Evolutionary conservation across 2,329 filamentous ascomycete species (phyloP), one percentile per base, ranked within the genome.

Genomic region (Penicillium vulpinum): DNA sequence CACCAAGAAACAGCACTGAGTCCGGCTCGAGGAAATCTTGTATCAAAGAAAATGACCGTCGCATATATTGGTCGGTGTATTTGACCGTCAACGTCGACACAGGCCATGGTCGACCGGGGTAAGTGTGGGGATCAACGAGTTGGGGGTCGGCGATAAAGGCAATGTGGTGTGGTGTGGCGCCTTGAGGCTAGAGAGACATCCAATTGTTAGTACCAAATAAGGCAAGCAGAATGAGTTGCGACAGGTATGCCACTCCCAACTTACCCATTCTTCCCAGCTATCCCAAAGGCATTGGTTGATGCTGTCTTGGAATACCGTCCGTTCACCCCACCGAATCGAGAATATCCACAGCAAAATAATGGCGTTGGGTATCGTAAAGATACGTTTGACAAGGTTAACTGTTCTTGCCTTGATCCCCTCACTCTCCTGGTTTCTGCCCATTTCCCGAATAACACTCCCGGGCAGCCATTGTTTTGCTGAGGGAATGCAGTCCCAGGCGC

Each of bases 51-150:
- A 95, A 97, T 9, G 89, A 87, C 40, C 92, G 86, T 39, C 88
- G 86, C 62, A 99, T 84, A 75, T 97, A 99, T 70, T 91, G 89
- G 75, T 99, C 94, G 54, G 92, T 95, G 65, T 96, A 87, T 56
- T 79, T 78, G 58, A 88, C 81, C 1, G 88, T 89, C 58, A 88
- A 72, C 8, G 80, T 80, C 8, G 85, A 87, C n/a, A 90, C 76
- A 11, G 86, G 87, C 87, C 87, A 89, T 38, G 86, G 87, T 43
- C 92, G 87, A 65, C 89, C 91, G 2, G 92, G 91, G 69, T 97
- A 97, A n/a, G 92, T 95, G 74, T 97, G 91, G 53, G 92, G 90
- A 74, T 97, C 92, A 69, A 94, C 91, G 57, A 97, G 83, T 73
- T 97, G 92, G 41, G 92, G 92, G 70, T 97, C 92, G 59, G 92